phyloP scores from a whole-genome alignment of 345 rosid genomes.

The Populus alba region DNA sequence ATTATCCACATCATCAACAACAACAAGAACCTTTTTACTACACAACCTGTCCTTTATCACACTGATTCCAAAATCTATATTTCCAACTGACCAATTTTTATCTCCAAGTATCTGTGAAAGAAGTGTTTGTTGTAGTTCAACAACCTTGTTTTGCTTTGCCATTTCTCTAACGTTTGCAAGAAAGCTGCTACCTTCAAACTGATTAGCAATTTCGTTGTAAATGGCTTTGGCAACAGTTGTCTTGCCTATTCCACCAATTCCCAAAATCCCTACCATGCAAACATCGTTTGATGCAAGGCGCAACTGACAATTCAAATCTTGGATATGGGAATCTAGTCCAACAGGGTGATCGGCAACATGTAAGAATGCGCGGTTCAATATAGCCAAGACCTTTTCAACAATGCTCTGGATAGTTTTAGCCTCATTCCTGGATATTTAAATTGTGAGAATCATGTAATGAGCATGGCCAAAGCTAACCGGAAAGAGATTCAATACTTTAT shows the following conservation, averaged over 20 bases:
- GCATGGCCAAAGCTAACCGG: too few species aligned
- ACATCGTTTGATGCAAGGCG: not conserved
- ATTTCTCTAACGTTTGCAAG: constrained; percentile 14
- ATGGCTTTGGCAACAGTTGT: constrained; percentile 10
- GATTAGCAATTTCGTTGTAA: not conserved
- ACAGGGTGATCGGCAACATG: not conserved
- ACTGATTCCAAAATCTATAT: not conserved
- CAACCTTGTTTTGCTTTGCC: not conserved
- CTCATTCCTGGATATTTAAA: constrained; percentile 11
- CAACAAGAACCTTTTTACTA: constrained; percentile 4
- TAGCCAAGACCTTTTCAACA: constrained; percentile 9
- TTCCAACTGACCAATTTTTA: not conserved
- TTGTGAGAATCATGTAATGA: too few species aligned
- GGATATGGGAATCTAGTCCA: constrained; percentile 15
- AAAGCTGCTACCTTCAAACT: constrained; percentile 12
- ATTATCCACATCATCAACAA: constrained; percentile 16
- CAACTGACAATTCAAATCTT: not conserved
- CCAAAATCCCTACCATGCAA: constrained; percentile 17
- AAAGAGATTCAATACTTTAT: too few species aligned
- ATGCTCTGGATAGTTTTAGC: constrained; percentile 11
- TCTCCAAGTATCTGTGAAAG: not conserved
- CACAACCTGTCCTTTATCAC: not conserved
- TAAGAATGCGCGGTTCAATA: not conserved
- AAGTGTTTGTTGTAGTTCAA: constrained; percentile 3
- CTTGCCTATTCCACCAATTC: constrained; percentile 25